Conservation (phyloP, 1,139 yeast genomes). For the Yamadazyma sp. region DNA sequence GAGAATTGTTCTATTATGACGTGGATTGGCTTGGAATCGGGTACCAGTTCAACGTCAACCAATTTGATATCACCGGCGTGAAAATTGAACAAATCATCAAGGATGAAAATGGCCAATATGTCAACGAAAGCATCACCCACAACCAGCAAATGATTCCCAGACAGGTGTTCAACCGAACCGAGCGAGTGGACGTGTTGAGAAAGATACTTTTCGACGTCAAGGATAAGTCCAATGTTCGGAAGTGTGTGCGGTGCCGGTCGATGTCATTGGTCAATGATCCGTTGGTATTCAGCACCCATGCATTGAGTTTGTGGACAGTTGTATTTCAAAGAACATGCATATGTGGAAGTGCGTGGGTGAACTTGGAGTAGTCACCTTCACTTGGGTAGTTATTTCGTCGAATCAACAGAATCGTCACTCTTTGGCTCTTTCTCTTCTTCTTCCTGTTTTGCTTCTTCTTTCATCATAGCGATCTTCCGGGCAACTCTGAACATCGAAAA, state of each 20-base stretch:
- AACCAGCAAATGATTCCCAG: slow-evolving; percentile 18
- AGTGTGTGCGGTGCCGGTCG: slow-evolving; percentile 70
- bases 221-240: slow-evolving; percentile 27
- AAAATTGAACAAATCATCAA: slow-evolving; percentile 5
- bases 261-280: slow-evolving; percentile 53
- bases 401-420: background rate
- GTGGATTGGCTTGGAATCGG: slow-evolving; percentile 67
- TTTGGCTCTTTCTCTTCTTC: background rate
- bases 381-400: background rate
- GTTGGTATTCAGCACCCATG: slow-evolving; percentile 37
- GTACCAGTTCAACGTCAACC: slow-evolving; percentile 14
- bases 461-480: slow-evolving; percentile 3
- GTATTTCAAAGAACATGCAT: slow-evolving; percentile 75
- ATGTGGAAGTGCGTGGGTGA: slow-evolving; percentile 80
- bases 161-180: slow-evolving; percentile 23
- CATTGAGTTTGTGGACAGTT: slow-evolving; percentile 62
- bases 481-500: slow-evolving; percentile 27
- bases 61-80: slow-evolving; percentile 5
- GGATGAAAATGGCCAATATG: background rate
- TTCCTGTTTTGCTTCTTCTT: slow-evolving; percentile 1
- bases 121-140: background rate
- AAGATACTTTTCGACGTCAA: slow-evolving; percentile 33
- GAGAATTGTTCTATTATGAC: slow-evolving; percentile 64
- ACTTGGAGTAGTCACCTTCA: slow-evolving; percentile 14
- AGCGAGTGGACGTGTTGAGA: slow-evolving; percentile 45